Conservation (phyloP, 2,329 filamentous ascomycete genomes). For the Arthrobotrys iridis region DNA sequence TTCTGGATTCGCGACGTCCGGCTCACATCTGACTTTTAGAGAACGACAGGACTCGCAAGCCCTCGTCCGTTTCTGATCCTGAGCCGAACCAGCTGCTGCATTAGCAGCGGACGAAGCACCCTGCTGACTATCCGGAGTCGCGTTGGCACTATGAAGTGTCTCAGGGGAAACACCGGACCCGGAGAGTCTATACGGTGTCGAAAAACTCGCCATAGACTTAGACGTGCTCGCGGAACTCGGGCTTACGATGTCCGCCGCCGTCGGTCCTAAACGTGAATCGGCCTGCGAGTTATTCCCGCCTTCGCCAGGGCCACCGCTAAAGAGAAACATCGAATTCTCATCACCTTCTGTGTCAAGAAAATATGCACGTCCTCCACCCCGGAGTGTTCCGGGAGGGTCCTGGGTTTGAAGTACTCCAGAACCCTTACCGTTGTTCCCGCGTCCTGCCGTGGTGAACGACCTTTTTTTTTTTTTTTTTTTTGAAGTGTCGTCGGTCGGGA, state of each 20-base stretch:
- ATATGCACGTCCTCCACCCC: constrained; percentile 46
- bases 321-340: constrained; percentile 42
- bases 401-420: constrained; percentile 40
- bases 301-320: constrained; percentile 1
- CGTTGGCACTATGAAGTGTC: constrained; percentile 41
- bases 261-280: constrained; percentile 23
- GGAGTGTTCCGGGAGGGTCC: constrained; percentile 52
- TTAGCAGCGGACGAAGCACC: constrained; percentile 16
- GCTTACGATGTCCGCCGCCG: constrained; percentile 33
- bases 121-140: constrained; percentile 49
- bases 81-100: constrained; percentile 21
- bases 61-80: constrained; percentile 73
- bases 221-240: constrained; percentile 48
- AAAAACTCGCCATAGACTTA: constrained; percentile 51
- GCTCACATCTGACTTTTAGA: constrained; percentile 86
- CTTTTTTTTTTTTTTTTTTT: not conserved
- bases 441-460: constrained; percentile 52
- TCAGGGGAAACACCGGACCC: constrained; percentile 44
- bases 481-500: constrained; percentile 26
- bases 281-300: not conserved
- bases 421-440: constrained; percentile 48
- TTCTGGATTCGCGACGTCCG: constrained; percentile 71
- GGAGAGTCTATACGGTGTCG: constrained; percentile 44
- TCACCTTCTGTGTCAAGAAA: constrained; percentile 33
- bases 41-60: constrained; percentile 80